These are phyloP conservation scores for Xylaria venustula DNA, from an alignment of 495 filamentous ascomycete species.

Conservation along the genomic window DNA sequence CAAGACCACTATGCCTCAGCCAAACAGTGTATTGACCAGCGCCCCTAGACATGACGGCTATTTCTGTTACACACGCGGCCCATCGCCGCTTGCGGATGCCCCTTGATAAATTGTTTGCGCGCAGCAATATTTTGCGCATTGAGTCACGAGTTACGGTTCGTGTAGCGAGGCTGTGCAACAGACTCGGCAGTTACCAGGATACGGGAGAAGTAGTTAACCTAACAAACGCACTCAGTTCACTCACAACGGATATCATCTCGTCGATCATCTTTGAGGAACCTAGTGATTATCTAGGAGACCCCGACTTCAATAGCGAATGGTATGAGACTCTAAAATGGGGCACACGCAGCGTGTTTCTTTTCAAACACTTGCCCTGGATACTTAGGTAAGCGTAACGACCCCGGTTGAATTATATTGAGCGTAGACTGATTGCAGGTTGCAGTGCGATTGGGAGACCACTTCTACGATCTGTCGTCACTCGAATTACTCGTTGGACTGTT, in stretches of 20 bases:
- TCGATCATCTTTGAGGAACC: conserved; percentile 3
- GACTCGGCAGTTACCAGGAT: not conserved
- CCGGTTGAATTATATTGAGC: not conserved
- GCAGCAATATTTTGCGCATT: not conserved
- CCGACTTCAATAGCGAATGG: conserved; percentile 1
- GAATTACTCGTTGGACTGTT: not conserved
- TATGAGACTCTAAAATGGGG: conserved; percentile 2
- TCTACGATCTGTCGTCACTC: not conserved
- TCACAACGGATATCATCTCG: conserved; percentile 3
- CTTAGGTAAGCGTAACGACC: not conserved
- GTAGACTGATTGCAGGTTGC: not conserved
- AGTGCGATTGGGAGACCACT: not conserved
- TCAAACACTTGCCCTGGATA: conserved; percentile 3
- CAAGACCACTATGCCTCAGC: not conserved
- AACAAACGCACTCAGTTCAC: not conserved
- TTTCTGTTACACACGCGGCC: not conserved
- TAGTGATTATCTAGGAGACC: conserved; percentile 3
- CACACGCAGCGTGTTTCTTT: not conserved
- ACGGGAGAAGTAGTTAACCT: not conserved
- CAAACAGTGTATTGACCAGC: not conserved
- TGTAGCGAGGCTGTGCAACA: not conserved
- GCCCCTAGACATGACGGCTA: not conserved
- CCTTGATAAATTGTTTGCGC: not conserved
- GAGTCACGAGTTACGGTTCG: not conserved
- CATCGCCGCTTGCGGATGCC: not conserved